Percentiles rank a stretch among this genome's conserved stretches.
phyloP scores from a whole-genome alignment of 2,329 filamentous ascomycete species.

The Penicillium italicum region DNA sequence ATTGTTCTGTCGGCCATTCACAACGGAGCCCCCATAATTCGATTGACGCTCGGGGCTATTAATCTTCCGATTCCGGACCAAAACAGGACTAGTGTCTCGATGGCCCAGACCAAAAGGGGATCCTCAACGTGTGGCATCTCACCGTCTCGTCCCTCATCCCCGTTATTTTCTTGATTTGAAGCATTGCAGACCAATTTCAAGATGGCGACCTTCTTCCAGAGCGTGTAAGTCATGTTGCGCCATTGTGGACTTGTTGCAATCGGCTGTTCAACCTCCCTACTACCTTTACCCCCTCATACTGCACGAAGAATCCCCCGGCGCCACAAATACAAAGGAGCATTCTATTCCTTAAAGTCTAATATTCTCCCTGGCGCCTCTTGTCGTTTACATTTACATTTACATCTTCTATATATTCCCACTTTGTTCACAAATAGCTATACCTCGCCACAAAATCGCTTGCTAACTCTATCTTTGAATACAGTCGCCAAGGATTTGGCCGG shows the following conservation, averaged over 20 bases:
- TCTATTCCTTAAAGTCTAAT: constrained; percentile 14
- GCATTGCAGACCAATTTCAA: constrained; percentile 17
- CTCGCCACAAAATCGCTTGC: constrained; percentile 16
- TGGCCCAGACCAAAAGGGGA: constrained; percentile 20
- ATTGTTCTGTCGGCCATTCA: background rate
- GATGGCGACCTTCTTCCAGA: constrained; percentile 51
- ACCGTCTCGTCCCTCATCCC: constrained; percentile 8
- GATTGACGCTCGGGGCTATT: background rate
- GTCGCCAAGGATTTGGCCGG: constrained; percentile 49
- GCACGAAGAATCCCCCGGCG: constrained; percentile 18
- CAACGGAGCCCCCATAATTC: constrained; percentile 8
- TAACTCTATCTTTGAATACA: constrained; percentile 29
- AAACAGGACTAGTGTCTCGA: constrained; percentile 14
- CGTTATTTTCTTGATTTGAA: constrained; percentile 7
- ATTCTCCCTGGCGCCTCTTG: background rate
- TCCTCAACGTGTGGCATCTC: constrained; percentile 11
- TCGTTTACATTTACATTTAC: constrained; percentile 1
- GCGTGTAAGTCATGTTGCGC: constrained; percentile 43
- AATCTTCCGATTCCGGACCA: background rate
- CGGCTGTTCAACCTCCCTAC: constrained; percentile 1
- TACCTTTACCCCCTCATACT: constrained; percentile 21
- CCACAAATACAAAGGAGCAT: constrained; percentile 21
- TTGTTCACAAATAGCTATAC: constrained; percentile 3
- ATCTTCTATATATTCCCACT: constrained; percentile 7
- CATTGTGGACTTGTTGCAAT: background rate